Conservation (phyloP, 2,329 filamentous ascomycete species). For the Monosporascus sp. region DNA sequence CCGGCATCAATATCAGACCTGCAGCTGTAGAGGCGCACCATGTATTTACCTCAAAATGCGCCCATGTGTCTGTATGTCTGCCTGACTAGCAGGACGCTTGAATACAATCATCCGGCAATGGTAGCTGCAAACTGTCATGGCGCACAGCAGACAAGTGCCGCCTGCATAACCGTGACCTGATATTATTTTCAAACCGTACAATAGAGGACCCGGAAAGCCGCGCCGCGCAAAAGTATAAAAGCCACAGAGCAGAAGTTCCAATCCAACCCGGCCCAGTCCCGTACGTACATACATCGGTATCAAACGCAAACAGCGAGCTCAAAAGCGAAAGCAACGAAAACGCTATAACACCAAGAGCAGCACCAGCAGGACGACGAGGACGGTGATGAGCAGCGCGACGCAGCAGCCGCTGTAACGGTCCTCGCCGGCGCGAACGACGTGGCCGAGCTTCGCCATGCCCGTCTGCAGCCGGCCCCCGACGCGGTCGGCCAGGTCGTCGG, state of each 20-base stretch:
- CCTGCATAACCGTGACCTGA: too few relatives aligned
- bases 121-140: neutral
- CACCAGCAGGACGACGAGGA: slow-evolving; percentile 80
- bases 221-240: too few relatives aligned
- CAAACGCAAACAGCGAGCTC: neutral
- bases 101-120: neutral
- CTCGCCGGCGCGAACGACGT: slow-evolving; percentile 85
- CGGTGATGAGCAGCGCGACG: slow-evolving; percentile 81
- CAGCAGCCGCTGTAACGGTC: slow-evolving; percentile 85
- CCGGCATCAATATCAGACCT: too few relatives aligned
- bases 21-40: too few relatives aligned
- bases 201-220: too few relatives aligned
- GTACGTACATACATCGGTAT: too few relatives aligned
- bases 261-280: too few relatives aligned
- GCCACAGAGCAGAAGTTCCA: too few relatives aligned
- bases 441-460: slow-evolving; percentile 79
- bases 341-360: slow-evolving; percentile 60
- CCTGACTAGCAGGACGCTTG: neutral
- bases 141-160: too few relatives aligned
- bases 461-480: slow-evolving; percentile 81
- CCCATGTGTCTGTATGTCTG: neutral
- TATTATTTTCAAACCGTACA: too few relatives aligned
- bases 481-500: slow-evolving; percentile 79
- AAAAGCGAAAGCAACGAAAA: neutral
- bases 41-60: too few relatives aligned